Percentiles rank a stretch among this genome's conserved stretches.
Conservation (phyloP, 108 stramenopile genomes). For the Cylindrotheca closterium region DNA sequence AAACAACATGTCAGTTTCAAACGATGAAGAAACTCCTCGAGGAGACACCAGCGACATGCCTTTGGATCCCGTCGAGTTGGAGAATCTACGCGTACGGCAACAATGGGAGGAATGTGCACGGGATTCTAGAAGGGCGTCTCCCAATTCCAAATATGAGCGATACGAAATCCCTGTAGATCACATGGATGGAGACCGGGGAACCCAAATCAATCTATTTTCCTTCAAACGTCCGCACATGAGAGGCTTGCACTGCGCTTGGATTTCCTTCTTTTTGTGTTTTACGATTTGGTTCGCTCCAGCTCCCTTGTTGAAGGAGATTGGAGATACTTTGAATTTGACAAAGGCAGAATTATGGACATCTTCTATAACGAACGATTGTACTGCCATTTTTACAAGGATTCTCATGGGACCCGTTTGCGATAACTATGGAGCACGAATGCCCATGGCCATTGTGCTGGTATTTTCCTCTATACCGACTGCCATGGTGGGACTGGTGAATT, state of each 20-base stretch:
- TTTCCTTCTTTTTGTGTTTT: constrained; percentile 80
- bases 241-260: constrained; percentile 80
- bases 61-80: constrained; percentile 25
- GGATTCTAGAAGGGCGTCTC: constrained; percentile 45
- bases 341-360: constrained; percentile 75
- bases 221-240: constrained; percentile 81
- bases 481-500: constrained; percentile 62
- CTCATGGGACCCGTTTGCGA: constrained; percentile 83
- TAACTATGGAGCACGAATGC: constrained; percentile 66
- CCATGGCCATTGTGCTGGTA: constrained; percentile 57
- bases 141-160: constrained; percentile 61
- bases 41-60: background rate
- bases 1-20: background rate
- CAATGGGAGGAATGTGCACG: constrained; percentile 28
- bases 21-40: background rate
- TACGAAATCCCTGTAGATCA: constrained; percentile 52
- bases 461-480: constrained; percentile 69
- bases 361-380: constrained; percentile 63
- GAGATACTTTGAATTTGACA: constrained; percentile 52
- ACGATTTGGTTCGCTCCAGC: constrained; percentile 87
- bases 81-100: constrained; percentile 13
- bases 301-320: constrained; percentile 73
- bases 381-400: constrained; percentile 73
- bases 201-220: constrained; percentile 60
- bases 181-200: constrained; percentile 67